Percentiles rank a stretch among this genome's conserved stretches.
Evolutionary conservation across 2,329 filamentous ascomycete species (phyloP).

Genomic region (Penicillium expansum): DNA sequence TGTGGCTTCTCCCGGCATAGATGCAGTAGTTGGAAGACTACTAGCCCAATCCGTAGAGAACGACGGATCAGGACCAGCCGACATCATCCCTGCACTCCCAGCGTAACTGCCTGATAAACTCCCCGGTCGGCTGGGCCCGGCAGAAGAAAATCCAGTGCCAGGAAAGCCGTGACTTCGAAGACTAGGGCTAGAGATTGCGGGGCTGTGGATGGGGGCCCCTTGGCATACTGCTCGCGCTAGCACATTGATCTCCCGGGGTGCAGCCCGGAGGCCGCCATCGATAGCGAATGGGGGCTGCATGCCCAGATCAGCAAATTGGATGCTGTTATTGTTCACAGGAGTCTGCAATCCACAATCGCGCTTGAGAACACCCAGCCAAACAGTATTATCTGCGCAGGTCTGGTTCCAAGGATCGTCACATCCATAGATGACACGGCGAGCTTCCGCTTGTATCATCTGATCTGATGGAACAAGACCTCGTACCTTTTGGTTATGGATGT

Average conservation of each 20-base stretch:
- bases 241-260: conserved; percentile 36
- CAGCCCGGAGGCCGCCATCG: conserved; percentile 34
- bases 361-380: conserved; percentile 47
- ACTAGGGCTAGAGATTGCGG: conserved; percentile 30
- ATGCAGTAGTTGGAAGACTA: conserved; percentile 31
- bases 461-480: conserved; percentile 39
- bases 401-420: conserved; percentile 41
- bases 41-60: conserved; percentile 36
- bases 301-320: conserved; percentile 38
- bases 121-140: conserved; percentile 35
- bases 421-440: conserved; percentile 36
- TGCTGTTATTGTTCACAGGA: conserved; percentile 32
- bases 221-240: conserved; percentile 25
- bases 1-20: conserved; percentile 30
- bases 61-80: conserved; percentile 25
- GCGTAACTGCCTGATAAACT: conserved; percentile 37
- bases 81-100: conserved; percentile 34
- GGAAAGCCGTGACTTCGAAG: conserved; percentile 34
- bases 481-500: conserved; percentile 35
- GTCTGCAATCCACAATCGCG: conserved; percentile 41
- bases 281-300: conserved; percentile 46
- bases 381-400: conserved; percentile 48
- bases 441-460: conserved; percentile 37
- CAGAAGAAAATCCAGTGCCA: conserved; percentile 34
- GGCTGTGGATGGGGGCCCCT: conserved; percentile 25